A percentile compares a stretch with the other conserved stretches of the same genome.
phyloP scores from a whole-genome alignment of 148 eudicot species.

The Rheum nobile region DNA sequence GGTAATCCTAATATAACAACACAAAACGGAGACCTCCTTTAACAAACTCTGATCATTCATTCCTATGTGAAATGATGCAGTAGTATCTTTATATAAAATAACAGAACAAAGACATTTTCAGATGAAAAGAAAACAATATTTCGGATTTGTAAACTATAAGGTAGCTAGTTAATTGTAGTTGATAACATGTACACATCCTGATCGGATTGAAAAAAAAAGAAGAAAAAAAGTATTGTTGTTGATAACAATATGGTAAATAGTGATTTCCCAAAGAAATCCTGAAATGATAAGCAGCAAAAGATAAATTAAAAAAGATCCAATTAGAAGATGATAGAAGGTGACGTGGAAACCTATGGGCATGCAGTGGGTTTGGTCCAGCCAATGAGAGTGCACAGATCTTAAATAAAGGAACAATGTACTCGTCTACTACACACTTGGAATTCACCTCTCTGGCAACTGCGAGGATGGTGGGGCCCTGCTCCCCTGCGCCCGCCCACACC shows the following conservation, averaged over 20 bases:
- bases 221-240: not conserved
- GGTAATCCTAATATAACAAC: not conserved
- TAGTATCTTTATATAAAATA: not conserved
- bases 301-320: not conserved
- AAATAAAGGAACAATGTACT: not conserved
- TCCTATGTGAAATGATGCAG: not conserved
- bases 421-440: not conserved
- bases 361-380: slow-evolving; percentile 9
- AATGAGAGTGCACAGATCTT: slow-evolving; percentile 10
- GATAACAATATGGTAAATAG: not conserved
- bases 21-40: not conserved
- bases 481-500: not conserved
- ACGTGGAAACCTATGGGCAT: slow-evolving; percentile 7
- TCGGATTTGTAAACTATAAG: too few relatives aligned
- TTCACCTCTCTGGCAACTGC: too few relatives aligned
- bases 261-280: not conserved
- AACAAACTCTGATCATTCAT: not conserved
- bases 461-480: not conserved
- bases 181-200: too few relatives aligned
- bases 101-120: not conserved
- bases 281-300: not conserved
- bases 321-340: not conserved
- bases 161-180: too few relatives aligned
- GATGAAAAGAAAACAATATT: not conserved
- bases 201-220: too few relatives aligned